Conservation (phyloP, 371 early-diverging fungal species). For the Blakeslea trispora region DNA sequence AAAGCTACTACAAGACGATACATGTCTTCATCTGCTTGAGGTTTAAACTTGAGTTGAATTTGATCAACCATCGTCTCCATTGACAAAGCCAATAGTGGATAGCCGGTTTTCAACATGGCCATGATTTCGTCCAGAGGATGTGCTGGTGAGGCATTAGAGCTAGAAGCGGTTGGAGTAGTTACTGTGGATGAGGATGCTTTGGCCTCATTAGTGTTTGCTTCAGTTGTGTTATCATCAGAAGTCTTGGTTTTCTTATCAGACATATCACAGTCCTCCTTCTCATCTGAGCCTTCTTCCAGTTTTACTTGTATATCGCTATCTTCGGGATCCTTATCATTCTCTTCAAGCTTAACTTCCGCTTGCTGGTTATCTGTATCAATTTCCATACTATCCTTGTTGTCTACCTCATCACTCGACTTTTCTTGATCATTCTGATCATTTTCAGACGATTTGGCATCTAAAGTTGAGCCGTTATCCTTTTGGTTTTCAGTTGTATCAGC, state of each 20-base stretch:
- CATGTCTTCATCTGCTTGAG: conserved; percentile 93
- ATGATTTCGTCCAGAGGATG: conserved; percentile 91
- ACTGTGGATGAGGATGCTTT: conserved; percentile 2
- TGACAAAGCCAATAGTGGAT: conserved; percentile 89
- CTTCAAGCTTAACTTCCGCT: not conserved
- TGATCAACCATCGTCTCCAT: conserved; percentile 98
- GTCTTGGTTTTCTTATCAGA: not conserved
- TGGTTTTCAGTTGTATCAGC: not conserved
- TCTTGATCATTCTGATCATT: not conserved
- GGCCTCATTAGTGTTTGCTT: not conserved
- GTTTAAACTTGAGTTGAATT: conserved; percentile 88
- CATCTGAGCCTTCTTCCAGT: not conserved
- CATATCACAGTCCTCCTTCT: not conserved
- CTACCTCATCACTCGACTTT: not conserved
- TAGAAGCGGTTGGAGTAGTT: not conserved
- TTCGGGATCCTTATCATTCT: not conserved
- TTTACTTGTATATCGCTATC: not conserved
- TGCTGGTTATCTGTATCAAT: not conserved
- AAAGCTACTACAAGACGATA: conserved; percentile 90
- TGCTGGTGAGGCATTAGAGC: not conserved
- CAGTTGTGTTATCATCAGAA: not conserved
- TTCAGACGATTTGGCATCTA: not conserved
- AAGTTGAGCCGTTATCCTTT: not conserved
- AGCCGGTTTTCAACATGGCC: conserved; percentile 95
- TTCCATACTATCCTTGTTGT: not conserved